Evolutionary conservation across 1,284 basidiomycete species (phyloP), one percentile per base, ranked within the genome.

Genomic region (Melampsora larici-populina): DNA sequence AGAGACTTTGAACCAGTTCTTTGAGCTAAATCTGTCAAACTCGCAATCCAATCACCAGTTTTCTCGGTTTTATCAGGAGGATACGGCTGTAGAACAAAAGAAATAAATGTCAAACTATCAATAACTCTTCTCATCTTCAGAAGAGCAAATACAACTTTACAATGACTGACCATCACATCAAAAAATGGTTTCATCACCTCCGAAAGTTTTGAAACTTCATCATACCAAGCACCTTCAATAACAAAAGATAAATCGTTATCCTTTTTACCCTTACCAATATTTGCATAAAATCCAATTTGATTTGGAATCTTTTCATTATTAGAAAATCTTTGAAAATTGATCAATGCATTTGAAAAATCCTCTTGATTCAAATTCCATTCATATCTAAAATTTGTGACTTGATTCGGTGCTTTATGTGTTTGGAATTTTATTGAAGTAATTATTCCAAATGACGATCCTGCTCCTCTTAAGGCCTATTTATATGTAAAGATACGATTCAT

Each of bases 401-500:
- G 26, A 1, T 26, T 67, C 3, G 72, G 72, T 15, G 64, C 72
- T 7, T 43, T 9, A n/a, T n/a, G n/a, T n/a, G n/a, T n/a, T n/a
- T n/a, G n/a, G n/a, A n/a, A n/a, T n/a, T n/a, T n/a, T n/a, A n/a
- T 67, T 6, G 48, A 13, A 6, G 72, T 75, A 21, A 75, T 60
- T 48, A 75, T 60, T 24, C 72, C 72, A 49, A 49, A 75, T 2
- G 64, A 75, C 5, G 72, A 24, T 11, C 72, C 72, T 24, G 72
- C 72, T 18, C 72, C 72, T 49, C 72, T 66, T 33, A 75, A 55
- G 55, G 72, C 63, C 72, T 75, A 24, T 15, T 36, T 68, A 7
- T 40, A 0, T 36, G 21, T 24, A 51, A 36, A 18, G 15, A 29
- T 26, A 31, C 40, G 40, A 29, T n/a, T n/a, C 17, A 63, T 24